Conservation (phyloP, 495 filamentous ascomycete genomes). For the Poronia punctata region DNA sequence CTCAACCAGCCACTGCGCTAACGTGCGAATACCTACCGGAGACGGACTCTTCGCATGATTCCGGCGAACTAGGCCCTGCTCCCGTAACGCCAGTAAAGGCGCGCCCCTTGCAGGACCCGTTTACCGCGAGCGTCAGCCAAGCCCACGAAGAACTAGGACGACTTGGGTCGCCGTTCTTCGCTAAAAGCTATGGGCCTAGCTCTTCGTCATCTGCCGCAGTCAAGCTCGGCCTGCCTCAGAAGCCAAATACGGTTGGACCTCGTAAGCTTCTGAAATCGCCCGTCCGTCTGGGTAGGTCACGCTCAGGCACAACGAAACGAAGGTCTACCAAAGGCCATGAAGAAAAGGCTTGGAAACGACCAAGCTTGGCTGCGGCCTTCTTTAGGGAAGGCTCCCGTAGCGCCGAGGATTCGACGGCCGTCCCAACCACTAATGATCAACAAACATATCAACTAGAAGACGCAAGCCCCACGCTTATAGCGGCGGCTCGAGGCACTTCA, state of each 20-base stretch:
- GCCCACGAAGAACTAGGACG: conserved; percentile 28
- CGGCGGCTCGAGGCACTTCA: neutral
- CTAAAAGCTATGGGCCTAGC: conserved; percentile 44
- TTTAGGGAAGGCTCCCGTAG: conserved; percentile 16
- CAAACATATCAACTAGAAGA: neutral
- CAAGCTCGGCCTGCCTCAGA: conserved; percentile 31
- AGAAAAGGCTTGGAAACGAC: conserved; percentile 27
- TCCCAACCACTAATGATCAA: neutral
- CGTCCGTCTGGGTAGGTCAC: conserved; percentile 34
- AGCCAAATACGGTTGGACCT: conserved; percentile 36
- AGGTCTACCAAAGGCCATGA: conserved; percentile 26
- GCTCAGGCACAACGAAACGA: conserved; percentile 41
- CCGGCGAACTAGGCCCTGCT: conserved; percentile 5
- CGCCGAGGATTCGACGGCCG: neutral
- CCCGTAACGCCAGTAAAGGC: neutral
- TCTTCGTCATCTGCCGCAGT: conserved; percentile 38
- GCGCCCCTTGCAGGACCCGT: neutral
- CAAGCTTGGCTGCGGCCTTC: conserved; percentile 33
- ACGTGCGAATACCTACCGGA: conserved; percentile 2
- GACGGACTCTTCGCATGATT: conserved; percentile 10
- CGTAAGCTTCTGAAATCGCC: conserved; percentile 39
- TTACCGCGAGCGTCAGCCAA: neutral
- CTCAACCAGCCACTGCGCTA: conserved; percentile 23
- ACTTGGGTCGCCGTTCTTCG: conserved; percentile 57
- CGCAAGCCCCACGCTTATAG: too few relatives aligned